Evolutionary conservation across 345 rosid species (phyloP).

Genomic region (Litchi chinensis): DNA sequence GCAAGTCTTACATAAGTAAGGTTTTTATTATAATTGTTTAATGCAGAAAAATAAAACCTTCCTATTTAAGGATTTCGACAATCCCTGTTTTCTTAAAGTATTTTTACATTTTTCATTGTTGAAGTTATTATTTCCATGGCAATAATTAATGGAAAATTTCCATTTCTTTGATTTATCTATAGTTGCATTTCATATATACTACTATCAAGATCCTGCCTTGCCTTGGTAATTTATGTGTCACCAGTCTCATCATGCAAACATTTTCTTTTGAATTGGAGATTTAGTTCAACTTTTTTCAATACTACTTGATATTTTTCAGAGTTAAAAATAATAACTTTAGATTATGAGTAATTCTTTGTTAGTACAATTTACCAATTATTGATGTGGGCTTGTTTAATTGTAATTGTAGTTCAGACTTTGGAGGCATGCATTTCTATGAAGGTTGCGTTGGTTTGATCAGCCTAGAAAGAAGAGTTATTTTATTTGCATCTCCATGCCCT

Average conservation of each 20-base stretch:
- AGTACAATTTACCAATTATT: not conserved
- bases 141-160: too few relatives aligned
- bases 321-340: not conserved
- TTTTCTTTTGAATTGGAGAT: not conserved
- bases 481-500: not conserved
- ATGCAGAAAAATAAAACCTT: too few relatives aligned
- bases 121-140: too few relatives aligned
- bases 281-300: not conserved
- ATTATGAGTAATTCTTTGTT: not conserved
- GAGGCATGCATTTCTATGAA: constrained; percentile 1
- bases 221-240: constrained; percentile 59
- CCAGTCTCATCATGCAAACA: not conserved
- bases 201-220: constrained; percentile 62
- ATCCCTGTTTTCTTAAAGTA: too few relatives aligned
- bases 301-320: not conserved
- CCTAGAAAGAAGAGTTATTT: not conserved
- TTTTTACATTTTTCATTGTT: too few relatives aligned
- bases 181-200: too few relatives aligned
- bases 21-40: too few relatives aligned
- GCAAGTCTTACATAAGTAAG: too few relatives aligned
- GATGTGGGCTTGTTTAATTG: not conserved
- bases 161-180: too few relatives aligned
- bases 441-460: constrained; percentile 1
- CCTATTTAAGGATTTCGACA: too few relatives aligned
- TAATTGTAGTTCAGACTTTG: constrained; percentile 11